These are phyloP conservation scores for Penicillium herquei DNA, from an alignment of 495 filamentous ascomycete genomes.

Conservation along the genomic window DNA sequence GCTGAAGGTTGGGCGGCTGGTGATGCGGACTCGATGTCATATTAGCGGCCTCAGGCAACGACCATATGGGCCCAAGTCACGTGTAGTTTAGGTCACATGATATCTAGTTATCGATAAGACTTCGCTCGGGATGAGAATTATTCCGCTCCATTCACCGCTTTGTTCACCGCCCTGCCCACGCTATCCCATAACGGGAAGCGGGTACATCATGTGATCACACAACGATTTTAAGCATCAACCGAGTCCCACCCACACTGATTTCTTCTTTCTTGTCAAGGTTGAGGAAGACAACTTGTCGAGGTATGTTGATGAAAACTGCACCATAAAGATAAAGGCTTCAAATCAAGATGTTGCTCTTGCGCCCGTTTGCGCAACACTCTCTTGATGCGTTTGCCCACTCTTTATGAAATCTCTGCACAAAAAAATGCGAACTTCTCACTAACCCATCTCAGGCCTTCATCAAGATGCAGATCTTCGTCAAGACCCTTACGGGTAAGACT, in stretches of 20 bases:
- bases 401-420: neutral
- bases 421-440: constrained; percentile 7
- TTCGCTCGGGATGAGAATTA: neutral
- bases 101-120: constrained; percentile 2
- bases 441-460: constrained; percentile 46
- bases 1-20: neutral
- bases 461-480: constrained; percentile 99
- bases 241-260: constrained; percentile 30
- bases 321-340: neutral
- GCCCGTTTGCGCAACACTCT: neutral
- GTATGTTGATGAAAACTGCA: constrained; percentile 29
- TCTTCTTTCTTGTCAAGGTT: constrained; percentile 25
- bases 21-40: constrained; percentile 18
- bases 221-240: constrained; percentile 45
- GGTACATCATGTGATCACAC: constrained; percentile 44
- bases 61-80: neutral
- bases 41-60: constrained; percentile 11
- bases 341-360: constrained; percentile 8
- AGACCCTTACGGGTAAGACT: constrained; percentile 99
- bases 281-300: constrained; percentile 33
- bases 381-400: neutral
- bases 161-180: neutral
- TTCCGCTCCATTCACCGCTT: neutral
- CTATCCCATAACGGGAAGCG: constrained; percentile 2
- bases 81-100: neutral